Base-by-base conservation (phyloP, 352 stramenopile species). In the Phytopythium montanum region DNA sequence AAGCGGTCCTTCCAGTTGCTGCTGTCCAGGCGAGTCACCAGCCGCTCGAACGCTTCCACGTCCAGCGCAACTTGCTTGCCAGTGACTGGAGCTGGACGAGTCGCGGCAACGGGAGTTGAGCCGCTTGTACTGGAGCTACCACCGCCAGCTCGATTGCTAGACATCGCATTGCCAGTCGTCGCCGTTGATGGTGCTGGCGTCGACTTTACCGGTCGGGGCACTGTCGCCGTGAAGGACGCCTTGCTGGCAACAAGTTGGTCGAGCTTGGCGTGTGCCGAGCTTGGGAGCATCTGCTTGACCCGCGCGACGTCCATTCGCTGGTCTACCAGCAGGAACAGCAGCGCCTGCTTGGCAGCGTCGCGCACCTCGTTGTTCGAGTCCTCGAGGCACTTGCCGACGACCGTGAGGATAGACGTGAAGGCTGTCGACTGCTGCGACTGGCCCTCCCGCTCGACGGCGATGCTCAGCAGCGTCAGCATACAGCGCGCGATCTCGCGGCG, bases 1-100 rank as follows among this genome's bases (percentile, higher is more conserved):
- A 84, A 85, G 0, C 85, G 81, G 46, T 91, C 82, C 66, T 89
- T 91, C 85, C 82, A 94, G 59, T 91, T 91, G 61, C 61, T 81
- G 51, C 79, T 91, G 6, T 87, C 72, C 18, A 94, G 75, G 23
- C 74, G 73, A 13, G 64, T 72, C 5, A 76, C 59, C 13, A 94
- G 54, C n/a, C 50, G 51, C 54, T 62, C 52, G 13, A 94, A 52
- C 13, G 64, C 60, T 1, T 83, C 71, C 13, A 41, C 45, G 28
- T 88, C 77, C n/a, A 88, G 42, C 21, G 33, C 25, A 14, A 16
- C 5, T 36, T 29, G 12, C 45, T 52, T 52, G 25, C 45, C 45
- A 23, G 25, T 36, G 25, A 1, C 2, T 52, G 19, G 45, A 14
- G 7, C 45, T 36, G 45, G 25, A 14, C 45, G 25, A 16, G 25